phyloP scores from a whole-genome alignment of 768 basidiomycete species.

The Calvatia gigantea region DNA sequence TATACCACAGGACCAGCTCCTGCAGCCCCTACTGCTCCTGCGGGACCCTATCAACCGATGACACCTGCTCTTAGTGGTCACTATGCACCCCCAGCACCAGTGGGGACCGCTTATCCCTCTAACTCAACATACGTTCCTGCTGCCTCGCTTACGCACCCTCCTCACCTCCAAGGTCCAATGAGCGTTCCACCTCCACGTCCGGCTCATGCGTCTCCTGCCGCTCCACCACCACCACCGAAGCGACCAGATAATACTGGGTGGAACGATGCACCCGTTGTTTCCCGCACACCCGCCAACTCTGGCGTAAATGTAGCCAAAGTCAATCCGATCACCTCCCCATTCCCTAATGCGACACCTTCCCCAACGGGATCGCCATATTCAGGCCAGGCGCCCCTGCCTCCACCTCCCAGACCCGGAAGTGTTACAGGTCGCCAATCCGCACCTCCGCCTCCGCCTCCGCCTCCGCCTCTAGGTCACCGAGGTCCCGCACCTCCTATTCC shows the following conservation, averaged over 20 bases:
- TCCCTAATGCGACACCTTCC: constrained; percentile 63
- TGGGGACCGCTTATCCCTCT: no score
- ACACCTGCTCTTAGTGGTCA: constrained; percentile 17
- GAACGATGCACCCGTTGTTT: constrained; percentile 80
- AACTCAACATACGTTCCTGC: constrained; percentile 16
- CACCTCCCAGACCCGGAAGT: constrained; percentile 63
- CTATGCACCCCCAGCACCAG: constrained; percentile 11
- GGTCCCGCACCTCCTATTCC: constrained; percentile 22
- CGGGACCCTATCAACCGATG: constrained; percentile 19
- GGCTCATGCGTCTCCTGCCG: constrained; percentile 24
- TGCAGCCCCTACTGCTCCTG: background rate
- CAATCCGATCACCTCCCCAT: constrained; percentile 80
- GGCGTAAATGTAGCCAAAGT: constrained; percentile 50
- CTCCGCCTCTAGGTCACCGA: constrained; percentile 29
- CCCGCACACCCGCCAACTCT: constrained; percentile 50
- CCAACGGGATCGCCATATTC: constrained; percentile 45
- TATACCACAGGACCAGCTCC: constrained; percentile 1
- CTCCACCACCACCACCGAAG: constrained; percentile 45
- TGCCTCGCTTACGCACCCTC: constrained; percentile 19
- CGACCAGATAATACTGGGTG: constrained; percentile 80
- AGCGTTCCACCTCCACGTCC: constrained; percentile 41
- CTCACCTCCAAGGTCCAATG: constrained; percentile 35
- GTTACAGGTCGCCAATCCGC: constrained; percentile 46
- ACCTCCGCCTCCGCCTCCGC: constrained; percentile 35
- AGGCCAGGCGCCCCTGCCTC: constrained; percentile 48